Base-by-base conservation (phyloP, 2,329 filamentous ascomycete genomes). In the Dothistroma pini region DNA sequence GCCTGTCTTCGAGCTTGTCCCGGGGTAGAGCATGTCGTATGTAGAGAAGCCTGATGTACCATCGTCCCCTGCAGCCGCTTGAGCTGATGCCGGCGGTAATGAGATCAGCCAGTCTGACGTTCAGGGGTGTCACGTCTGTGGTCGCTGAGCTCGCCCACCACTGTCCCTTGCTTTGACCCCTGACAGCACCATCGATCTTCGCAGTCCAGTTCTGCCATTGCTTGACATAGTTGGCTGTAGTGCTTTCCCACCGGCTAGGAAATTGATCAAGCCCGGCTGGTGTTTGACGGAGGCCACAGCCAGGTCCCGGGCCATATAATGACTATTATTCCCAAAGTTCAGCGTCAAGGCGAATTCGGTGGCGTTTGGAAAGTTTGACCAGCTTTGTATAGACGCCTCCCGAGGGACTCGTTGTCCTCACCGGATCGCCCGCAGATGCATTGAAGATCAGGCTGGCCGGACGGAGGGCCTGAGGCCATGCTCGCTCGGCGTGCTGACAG, bases 371-470 rank as follows among this genome's bases (percentile, higher is more conserved):
- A 72, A 72, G 38, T 70, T 69, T 5, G 65, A 64, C 70, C 70
- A 72, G 63, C 70, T 71, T 72, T 6, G 69, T 63, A 31, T 71
- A 72, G 5, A 72, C 66, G 31, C 70, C 70, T 6, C 70, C 70
- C 1, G 60, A 58, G 5, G 59, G 35, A 53, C 68, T 70, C 2
- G 67, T 70, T 2, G 66, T 70, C 9, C 70, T 63, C 2, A 66
- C 63, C 2, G 66, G 66, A 38, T 70, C 57, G 9, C 65, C 64
- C n/a, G 67, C 70, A 1, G 59, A 38, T 12, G 60, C 38, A 21
- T 70, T 56, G 44, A 71, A 72, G 22, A 72, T 69, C 70, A 72
- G 69, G 25, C 61, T 66, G 54, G 72, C 70, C 70, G 59, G 22
- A 72, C 70, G 16, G 54, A 62, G 0, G 70, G 70, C n/a, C 63